These are phyloP conservation scores for Agrocybe praecox DNA, from an alignment of 768 basidiomycete genomes.

Conservation along the genomic window DNA sequence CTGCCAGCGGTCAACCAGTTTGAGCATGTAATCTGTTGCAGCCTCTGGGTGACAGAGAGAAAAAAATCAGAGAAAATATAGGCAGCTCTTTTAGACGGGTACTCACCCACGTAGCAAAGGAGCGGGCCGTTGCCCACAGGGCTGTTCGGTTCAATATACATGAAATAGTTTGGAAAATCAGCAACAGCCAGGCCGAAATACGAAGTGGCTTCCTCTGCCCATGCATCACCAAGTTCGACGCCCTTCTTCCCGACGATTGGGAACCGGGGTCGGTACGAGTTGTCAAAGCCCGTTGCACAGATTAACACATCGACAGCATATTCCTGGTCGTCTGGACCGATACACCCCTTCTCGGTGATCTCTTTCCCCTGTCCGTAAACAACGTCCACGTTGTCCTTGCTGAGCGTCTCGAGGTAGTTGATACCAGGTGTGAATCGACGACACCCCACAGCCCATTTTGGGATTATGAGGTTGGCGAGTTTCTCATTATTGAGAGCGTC, in stretches of 20 bases:
- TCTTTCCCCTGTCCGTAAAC: constrained; percentile 28
- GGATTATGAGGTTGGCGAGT: constrained; percentile 40
- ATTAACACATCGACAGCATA: constrained; percentile 34
- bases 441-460: constrained; percentile 33
- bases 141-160: constrained; percentile 33
- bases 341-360: constrained; percentile 32
- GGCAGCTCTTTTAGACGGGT: not conserved
- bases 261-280: constrained; percentile 33
- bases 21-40: constrained; percentile 35
- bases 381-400: constrained; percentile 15
- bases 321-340: constrained; percentile 28
- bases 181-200: constrained; percentile 32
- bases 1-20: constrained; percentile 34
- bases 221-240: constrained; percentile 29
- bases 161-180: constrained; percentile 37
- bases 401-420: constrained; percentile 34
- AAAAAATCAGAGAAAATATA: not conserved
- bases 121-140: constrained; percentile 38
- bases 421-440: constrained; percentile 34
- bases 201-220: constrained; percentile 30
- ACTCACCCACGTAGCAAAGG: constrained; percentile 30
- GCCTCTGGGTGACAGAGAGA: constrained; percentile 21
- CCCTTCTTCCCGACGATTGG: constrained; percentile 28
- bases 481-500: constrained; percentile 40
- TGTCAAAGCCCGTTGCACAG: constrained; percentile 40